A percentile compares a stretch with the other conserved stretches of the same genome.
Evolutionary conservation across 1,139 yeast genomes (phyloP).

Genomic region (Kodamaea suecica): DNA sequence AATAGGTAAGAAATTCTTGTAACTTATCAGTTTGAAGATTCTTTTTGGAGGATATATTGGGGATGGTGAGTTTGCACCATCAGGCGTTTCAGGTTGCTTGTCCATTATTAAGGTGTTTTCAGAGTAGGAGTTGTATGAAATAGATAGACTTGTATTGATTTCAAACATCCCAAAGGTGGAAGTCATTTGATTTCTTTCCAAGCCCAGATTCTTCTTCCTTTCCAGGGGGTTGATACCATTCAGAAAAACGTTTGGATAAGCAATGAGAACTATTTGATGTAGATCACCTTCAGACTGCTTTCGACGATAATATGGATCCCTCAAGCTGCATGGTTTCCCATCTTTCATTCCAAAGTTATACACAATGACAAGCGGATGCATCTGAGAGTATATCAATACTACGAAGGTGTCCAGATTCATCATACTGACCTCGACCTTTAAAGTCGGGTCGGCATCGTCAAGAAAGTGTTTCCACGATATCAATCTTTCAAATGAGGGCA

Average conservation of each 20-base stretch:
- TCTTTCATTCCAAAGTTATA: conserved; percentile 41
- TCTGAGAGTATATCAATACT: conserved; percentile 42
- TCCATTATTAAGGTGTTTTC: background rate
- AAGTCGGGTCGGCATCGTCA: conserved; percentile 53
- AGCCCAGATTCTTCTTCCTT: conserved; percentile 6
- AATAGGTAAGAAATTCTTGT: background rate
- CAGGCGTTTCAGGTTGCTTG: background rate
- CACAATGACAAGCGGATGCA: conserved; percentile 39
- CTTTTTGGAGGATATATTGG: background rate
- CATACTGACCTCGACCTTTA: conserved; percentile 35
- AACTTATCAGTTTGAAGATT: background rate
- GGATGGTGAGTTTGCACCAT: background rate
- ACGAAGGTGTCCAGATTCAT: conserved; percentile 21
- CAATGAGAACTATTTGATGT: conserved; percentile 16
- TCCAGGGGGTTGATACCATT: background rate
- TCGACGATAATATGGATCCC: conserved; percentile 36
- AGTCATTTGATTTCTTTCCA: conserved; percentile 6
- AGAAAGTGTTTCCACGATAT: conserved; percentile 72
- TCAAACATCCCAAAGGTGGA: conserved; percentile 19
- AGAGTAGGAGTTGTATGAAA: conserved; percentile 10
- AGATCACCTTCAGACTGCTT: conserved; percentile 11
- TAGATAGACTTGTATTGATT: conserved; percentile 15
- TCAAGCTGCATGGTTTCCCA: conserved; percentile 37
- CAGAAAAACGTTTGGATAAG: background rate
- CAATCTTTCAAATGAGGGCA: conserved; percentile 31